A percentile compares a stretch with the other conserved stretches of the same genome.
These are phyloP conservation scores for Salix arbutifolia DNA, from an alignment of 345 rosid species.

Conservation along the genomic window DNA sequence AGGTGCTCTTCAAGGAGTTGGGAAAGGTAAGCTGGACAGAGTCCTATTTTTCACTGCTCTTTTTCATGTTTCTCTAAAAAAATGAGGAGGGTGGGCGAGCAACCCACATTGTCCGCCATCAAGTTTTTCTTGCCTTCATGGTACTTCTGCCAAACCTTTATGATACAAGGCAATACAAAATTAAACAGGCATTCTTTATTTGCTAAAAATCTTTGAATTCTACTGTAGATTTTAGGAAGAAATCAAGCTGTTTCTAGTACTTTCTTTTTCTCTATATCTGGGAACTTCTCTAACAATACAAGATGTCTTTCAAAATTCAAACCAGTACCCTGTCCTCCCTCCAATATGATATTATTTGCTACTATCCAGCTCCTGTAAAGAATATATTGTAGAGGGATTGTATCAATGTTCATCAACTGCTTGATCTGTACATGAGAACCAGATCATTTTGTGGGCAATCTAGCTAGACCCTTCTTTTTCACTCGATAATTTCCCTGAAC, in stretches of 20 bases:
- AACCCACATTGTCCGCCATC: neutral
- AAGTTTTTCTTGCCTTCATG: neutral
- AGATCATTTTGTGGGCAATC: neutral
- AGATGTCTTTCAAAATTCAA: neutral
- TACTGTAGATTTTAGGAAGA: too few species aligned
- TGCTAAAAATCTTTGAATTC: too few species aligned
- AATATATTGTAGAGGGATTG: neutral
- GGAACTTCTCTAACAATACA: neutral
- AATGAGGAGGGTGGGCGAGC: neutral
- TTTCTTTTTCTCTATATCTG: neutral
- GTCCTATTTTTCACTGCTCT: neutral
- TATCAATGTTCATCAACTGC: neutral
- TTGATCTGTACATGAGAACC: neutral
- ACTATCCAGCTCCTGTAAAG: neutral
- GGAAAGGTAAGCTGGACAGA: conserved; percentile 67
- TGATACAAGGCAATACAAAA: neutral
- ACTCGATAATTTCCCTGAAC: neutral
- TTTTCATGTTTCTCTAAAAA: neutral
- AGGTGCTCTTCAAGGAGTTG: conserved; percentile 94
- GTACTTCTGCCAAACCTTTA: neutral
- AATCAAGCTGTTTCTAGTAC: too few species aligned
- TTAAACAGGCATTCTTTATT: neutral
- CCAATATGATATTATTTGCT: neutral
- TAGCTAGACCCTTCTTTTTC: neutral
- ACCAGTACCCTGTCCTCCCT: neutral